Evolutionary conservation across 2,329 filamentous ascomycete genomes (phyloP).

Genomic region (Xylariaceae sp.): DNA sequence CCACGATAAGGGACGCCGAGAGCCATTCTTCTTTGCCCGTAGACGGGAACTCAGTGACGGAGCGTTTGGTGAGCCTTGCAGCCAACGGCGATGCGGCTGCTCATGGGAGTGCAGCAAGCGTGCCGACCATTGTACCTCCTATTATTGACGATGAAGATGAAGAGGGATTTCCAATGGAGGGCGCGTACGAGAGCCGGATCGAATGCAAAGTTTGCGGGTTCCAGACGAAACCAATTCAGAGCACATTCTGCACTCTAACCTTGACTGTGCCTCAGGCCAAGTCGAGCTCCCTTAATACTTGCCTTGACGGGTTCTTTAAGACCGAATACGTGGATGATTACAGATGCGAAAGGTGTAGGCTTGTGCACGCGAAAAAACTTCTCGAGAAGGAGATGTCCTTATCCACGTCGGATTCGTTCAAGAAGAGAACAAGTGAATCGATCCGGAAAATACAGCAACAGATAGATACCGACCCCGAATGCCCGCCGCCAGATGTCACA

Average conservation of each 20-base stretch:
- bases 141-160: conserved; percentile 35
- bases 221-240: conserved; percentile 75
- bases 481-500: conserved; percentile 61
- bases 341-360: conserved; percentile 85
- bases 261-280: conserved; percentile 81
- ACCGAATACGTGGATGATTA: conserved; percentile 96
- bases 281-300: conserved; percentile 75
- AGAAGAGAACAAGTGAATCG: conserved; percentile 47
- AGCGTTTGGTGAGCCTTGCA: conserved; percentile 30
- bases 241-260: conserved; percentile 86
- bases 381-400: conserved; percentile 55
- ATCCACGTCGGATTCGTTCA: conserved; percentile 48
- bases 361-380: conserved; percentile 68
- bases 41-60: conserved; percentile 28
- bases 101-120: background rate
- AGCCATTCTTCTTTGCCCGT: conserved; percentile 19
- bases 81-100: conserved; percentile 15
- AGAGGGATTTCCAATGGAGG: conserved; percentile 86
- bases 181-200: conserved; percentile 87
- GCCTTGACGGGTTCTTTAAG: conserved; percentile 91
- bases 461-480: conserved; percentile 76
- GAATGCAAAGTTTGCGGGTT: conserved; percentile 88
- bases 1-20: conserved; percentile 1
- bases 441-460: conserved; percentile 62
- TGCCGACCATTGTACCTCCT: conserved; percentile 15